Conservation (phyloP, 495 filamentous ascomycete species). For the Lepidopterella palustris region DNA sequence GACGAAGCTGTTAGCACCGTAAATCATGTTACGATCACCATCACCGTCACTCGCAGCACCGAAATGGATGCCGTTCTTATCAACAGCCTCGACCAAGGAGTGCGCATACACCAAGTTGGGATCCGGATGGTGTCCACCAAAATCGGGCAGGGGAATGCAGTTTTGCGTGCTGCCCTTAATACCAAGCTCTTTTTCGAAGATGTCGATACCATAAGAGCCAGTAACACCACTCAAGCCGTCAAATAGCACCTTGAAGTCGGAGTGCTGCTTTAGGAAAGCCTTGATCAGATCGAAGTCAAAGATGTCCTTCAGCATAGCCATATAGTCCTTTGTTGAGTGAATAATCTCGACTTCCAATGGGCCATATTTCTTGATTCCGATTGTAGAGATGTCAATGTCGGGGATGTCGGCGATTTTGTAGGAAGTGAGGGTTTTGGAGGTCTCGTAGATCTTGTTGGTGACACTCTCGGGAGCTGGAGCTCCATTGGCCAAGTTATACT, state of each 20-base stretch:
- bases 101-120: slow-evolving; percentile 98
- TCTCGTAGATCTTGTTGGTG: slow-evolving; percentile 94
- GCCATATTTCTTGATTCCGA: slow-evolving; percentile 80
- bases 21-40: slow-evolving; percentile 99
- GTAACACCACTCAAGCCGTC: slow-evolving; percentile 93
- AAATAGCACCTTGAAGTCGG: slow-evolving; percentile 94
- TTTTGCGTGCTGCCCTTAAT: slow-evolving; percentile 82
- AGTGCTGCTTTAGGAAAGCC: slow-evolving; percentile 74
- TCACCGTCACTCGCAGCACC: slow-evolving; percentile 95
- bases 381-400: slow-evolving; percentile 71
- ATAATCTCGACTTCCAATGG: slow-evolving; percentile 88
- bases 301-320: slow-evolving; percentile 93
- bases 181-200: slow-evolving; percentile 90
- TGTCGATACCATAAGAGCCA: slow-evolving; percentile 86
- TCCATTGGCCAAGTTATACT: slow-evolving; percentile 96
- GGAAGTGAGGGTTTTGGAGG: slow-evolving; percentile 76
- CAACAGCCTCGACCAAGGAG: slow-evolving; percentile 86
- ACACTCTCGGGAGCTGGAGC: slow-evolving; percentile 91
- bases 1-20: slow-evolving; percentile 91
- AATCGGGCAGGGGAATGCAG: slow-evolving; percentile 86
- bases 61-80: slow-evolving; percentile 87
- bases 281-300: slow-evolving; percentile 96
- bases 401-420: slow-evolving; percentile 90
- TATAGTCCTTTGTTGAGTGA: slow-evolving; percentile 84
- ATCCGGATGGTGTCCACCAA: slow-evolving; percentile 94